Base-by-base conservation (phyloP, 1,284 basidiomycete species). In the Rhizoctonia solani region DNA sequence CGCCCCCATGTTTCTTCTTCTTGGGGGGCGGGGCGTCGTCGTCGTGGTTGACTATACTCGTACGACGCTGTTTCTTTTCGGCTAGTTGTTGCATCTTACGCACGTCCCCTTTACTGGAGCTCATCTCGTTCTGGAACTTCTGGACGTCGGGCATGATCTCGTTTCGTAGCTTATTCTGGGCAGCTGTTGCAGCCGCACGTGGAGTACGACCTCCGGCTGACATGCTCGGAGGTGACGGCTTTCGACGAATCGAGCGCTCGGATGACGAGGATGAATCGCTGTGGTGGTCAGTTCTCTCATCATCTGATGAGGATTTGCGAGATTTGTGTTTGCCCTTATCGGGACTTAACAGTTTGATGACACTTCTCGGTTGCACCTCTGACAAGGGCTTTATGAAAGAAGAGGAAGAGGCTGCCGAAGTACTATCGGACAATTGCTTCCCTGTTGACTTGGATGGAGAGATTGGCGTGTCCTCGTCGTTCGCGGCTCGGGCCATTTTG, bases 111-210 rank as follows among this genome's bases (percentile, higher is more conserved):
- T 58, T 53, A 41, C 58, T 68, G 6, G 58, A 52, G 71, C 83
- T 83, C 77, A 82, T 80, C 76, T 92, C 85, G 72, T 83, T 83
- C 75, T 91, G 84, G 72, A 82, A 93, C 68, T 79, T 82, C 50
- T 85, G 72, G 9, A 91, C 80, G 72, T 94, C 92, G 0, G 89
- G 87, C 85, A 92, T 92, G 68, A 91, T 79, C 70, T 82, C 82
- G 13, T 89, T 82, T 39, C 82, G 83, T 46, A 94, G 76, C 71
- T 79, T 81, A 70, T 83, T 79, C 2, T 79, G 81, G 1, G 90
- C 92, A 71, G 82, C 85, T 14, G 81, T 80, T 0, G 91, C 90
- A 8, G 92, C 92, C 21, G 78, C 80, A 16, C 77, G 75, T 11
- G 72, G 68, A 1, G 71, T 68, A 8, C 73, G 71, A 1, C 69